phyloP scores from a whole-genome alignment of 257 asterid genomes.

The Eustoma russellianum region DNA sequence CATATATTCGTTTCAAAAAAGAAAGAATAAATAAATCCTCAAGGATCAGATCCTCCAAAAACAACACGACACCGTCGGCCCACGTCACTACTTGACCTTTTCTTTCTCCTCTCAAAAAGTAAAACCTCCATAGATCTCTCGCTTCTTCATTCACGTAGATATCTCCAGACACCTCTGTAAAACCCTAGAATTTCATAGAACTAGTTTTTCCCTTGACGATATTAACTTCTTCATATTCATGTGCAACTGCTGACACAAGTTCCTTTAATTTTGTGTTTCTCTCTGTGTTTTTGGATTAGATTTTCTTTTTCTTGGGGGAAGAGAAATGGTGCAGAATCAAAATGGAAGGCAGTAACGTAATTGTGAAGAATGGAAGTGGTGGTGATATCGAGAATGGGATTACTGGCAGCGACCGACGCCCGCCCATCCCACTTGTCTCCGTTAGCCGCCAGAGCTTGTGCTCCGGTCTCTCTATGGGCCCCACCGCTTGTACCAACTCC shows the following conservation, averaged over 20 bases:
- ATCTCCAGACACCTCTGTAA: background rate
- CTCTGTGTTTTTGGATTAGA: background rate
- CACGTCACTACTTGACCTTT: background rate
- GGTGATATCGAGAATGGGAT: slow-evolving; percentile 26
- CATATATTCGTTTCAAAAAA: too few relatives aligned
- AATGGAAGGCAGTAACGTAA: slow-evolving; percentile 75
- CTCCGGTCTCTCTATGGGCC: slow-evolving; percentile 22
- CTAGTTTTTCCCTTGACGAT: background rate
- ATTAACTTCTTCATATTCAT: background rate
- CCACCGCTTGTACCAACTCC: slow-evolving; percentile 30
- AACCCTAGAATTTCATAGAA: slow-evolving; percentile 12
- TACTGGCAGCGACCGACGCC: slow-evolving; percentile 52
- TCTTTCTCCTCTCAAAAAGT: background rate
- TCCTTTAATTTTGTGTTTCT: background rate
- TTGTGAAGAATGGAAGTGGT: slow-evolving; percentile 21
- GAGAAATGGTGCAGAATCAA: slow-evolving; percentile 52
- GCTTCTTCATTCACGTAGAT: background rate
- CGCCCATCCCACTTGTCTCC: slow-evolving; percentile 52
- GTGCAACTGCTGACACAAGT: background rate
- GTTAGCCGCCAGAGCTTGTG: slow-evolving; percentile 34
- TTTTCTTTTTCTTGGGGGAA: too few relatives aligned
- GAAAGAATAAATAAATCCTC: background rate
- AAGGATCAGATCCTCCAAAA: background rate
- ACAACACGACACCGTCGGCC: slow-evolving; percentile 7
- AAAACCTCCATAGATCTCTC: background rate